These are phyloP conservation scores for Claviceps pazoutovae DNA, from an alignment of 2,329 filamentous ascomycete species.

Conservation along the genomic window DNA sequence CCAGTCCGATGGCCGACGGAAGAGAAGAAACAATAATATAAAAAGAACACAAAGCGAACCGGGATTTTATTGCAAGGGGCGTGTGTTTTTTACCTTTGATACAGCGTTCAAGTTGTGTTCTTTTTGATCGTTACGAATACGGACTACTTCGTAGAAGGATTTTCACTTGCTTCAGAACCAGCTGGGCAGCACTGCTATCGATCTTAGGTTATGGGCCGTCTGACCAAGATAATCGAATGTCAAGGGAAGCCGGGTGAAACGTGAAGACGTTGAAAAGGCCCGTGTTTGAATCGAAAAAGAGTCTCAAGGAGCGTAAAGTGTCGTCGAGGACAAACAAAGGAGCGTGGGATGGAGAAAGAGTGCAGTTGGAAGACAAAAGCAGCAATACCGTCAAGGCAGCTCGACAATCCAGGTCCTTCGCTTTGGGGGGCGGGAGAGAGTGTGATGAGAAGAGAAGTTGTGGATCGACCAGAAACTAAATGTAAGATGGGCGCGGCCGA, in stretches of 20 bases:
- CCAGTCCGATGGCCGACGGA: too few relatives aligned
- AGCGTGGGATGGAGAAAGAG: not conserved
- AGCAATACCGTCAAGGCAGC: slow-evolving; percentile 6
- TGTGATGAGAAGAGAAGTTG: not conserved
- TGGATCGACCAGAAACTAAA: not conserved
- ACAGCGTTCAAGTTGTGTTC: not conserved
- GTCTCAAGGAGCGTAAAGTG: slow-evolving; percentile 5
- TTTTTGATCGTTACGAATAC: not conserved
- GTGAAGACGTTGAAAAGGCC: not conserved
- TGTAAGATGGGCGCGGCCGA: not conserved
- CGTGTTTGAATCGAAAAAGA: not conserved
- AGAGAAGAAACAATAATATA: too few relatives aligned
- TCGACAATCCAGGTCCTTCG: slow-evolving; percentile 6
- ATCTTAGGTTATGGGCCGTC: not conserved
- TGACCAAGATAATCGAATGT: not conserved
- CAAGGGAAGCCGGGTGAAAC: not conserved
- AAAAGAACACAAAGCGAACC: not conserved
- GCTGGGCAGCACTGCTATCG: slow-evolving; percentile 9
- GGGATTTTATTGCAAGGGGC: not conserved
- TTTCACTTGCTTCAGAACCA: slow-evolving; percentile 11
- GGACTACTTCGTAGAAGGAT: not conserved
- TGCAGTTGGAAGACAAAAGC: slow-evolving; percentile 1
- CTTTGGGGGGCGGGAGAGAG: not conserved
- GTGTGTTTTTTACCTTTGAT: not conserved
- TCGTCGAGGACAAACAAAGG: slow-evolving; percentile 6